Percentiles rank a stretch among this genome's conserved stretches.
Evolutionary conservation across 202 grass and related monocot species (phyloP).

Genomic region (Dendrocalamus latiflorus): DNA sequence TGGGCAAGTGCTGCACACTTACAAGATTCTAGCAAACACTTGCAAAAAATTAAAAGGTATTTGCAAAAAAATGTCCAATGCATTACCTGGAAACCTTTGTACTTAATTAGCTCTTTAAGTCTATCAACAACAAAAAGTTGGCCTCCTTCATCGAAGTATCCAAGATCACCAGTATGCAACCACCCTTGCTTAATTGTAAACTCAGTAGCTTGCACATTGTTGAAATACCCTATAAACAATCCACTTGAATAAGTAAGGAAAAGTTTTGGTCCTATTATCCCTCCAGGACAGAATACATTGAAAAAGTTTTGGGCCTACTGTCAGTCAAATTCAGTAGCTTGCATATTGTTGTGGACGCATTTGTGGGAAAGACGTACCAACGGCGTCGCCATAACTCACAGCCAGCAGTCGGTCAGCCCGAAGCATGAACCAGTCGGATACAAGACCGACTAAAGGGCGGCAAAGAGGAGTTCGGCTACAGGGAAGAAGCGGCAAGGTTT

Average conservation of each 20-base stretch:
- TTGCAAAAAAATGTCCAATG: background rate
- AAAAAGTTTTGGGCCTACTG: background rate
- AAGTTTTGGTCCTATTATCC: background rate
- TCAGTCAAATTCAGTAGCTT: conserved; percentile 63
- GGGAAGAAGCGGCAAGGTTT: no score
- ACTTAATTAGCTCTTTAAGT: conserved; percentile 97
- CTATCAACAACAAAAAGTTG: conserved; percentile 87
- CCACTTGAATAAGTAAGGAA: conserved; percentile 7
- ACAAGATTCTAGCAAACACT: background rate
- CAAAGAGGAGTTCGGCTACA: no score
- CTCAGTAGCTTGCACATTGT: conserved; percentile 81
- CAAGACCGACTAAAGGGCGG: no score
- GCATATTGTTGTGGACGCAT: background rate
- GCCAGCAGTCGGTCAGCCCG: no score
- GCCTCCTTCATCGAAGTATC: conserved; percentile 65
- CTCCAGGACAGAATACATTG: background rate
- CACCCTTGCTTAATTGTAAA: conserved; percentile 81
- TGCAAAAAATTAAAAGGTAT: background rate
- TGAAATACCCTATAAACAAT: conserved; percentile 68
- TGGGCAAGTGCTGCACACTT: background rate
- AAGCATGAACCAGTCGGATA: no score
- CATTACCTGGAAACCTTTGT: conserved; percentile 89
- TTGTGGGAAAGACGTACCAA: no score
- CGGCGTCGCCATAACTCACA: no score
- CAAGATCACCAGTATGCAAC: conserved; percentile 94